phyloP scores from a whole-genome alignment of 352 stramenopile species.

The Pythium volutum region DNA sequence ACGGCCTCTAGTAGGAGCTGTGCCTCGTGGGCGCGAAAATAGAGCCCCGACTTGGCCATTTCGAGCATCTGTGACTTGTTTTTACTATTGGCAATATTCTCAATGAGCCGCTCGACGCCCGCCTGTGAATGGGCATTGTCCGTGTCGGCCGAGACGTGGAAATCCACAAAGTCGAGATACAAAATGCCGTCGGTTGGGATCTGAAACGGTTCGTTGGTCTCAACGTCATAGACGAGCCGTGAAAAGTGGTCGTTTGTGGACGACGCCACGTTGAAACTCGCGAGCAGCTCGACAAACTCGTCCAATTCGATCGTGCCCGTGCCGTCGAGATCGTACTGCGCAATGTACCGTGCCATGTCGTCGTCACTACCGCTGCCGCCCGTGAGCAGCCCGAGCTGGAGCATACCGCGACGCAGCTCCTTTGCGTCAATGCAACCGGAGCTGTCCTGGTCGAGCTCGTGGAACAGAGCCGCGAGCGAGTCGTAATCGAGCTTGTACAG shows the following conservation, averaged over 20 bases:
- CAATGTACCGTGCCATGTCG: conserved; percentile 59
- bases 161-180: conserved; percentile 69
- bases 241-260: conserved; percentile 34
- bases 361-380: too few species aligned
- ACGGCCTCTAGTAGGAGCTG: conserved; percentile 70
- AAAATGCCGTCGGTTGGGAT: conserved; percentile 60
- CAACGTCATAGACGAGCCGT: conserved; percentile 57
- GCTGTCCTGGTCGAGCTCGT: conserved; percentile 59
- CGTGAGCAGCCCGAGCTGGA: conserved; percentile 35
- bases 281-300: conserved; percentile 78
- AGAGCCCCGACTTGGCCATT: conserved; percentile 74
- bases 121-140: conserved; percentile 67
- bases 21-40: conserved; percentile 63
- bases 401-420: conserved; percentile 54
- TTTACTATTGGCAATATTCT: conserved; percentile 74
- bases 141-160: conserved; percentile 65
- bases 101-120: conserved; percentile 65
- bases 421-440: conserved; percentile 66
- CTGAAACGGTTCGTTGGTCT: conserved; percentile 54
- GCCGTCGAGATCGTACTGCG: conserved; percentile 70
- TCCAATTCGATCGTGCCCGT: conserved; percentile 72
- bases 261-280: conserved; percentile 57
- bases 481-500: conserved; percentile 39
- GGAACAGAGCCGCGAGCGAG: conserved; percentile 55
- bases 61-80: conserved; percentile 78